Evolutionary conservation across 2,329 filamentous ascomycete species (phyloP), one percentile per base, ranked within the genome.

Genomic region (Penicillium sp.): DNA sequence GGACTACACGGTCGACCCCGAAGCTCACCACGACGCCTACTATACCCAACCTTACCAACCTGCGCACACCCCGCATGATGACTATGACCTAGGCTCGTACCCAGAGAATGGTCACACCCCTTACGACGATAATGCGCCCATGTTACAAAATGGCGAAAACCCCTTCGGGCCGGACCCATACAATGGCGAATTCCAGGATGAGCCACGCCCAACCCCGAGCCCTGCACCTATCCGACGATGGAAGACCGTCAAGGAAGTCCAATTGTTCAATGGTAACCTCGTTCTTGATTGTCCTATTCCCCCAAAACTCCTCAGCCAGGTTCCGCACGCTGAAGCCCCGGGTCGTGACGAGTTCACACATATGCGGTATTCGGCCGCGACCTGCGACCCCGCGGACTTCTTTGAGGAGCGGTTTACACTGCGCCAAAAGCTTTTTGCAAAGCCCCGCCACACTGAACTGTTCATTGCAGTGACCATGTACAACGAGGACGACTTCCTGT

Each of bases 201-300:
- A 75, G 42, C 57, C 61, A 40, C 63, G 50, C 1, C 60, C 61
- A 2, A 76, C 77, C 47, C 76, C 79, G 18, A 78, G 76, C 57
- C 81, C 77, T 48, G 80, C 75, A 55, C 81, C 77, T 3, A 83
- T 97, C 59, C 86, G 88, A 69, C 81, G 93, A 68, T 97, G 89
- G 88, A 98, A 97, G 78, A 98, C 93, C 0, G 92, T 98, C 42
- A 98, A 97, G 74, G 89, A 96, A 75, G 92, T 98, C n/a, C 85
- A 95, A 63, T 74, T 98, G 46, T 98, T 95, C 78, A 87, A 95
- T 59, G 93, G 93, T 56, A 98, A 98, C 72, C 81, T 98, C 63
- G 91, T 98, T 32, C 83, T 98, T 3, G 93, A 98, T 70, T 98
- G 93, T 67, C 93, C 93, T 0, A 89, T 98, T 50, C 92, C 93